A percentile compares a stretch with the other conserved stretches of the same genome.
Evolutionary conservation across 345 rosid genomes (phyloP).

Genomic region (Punica granatum): DNA sequence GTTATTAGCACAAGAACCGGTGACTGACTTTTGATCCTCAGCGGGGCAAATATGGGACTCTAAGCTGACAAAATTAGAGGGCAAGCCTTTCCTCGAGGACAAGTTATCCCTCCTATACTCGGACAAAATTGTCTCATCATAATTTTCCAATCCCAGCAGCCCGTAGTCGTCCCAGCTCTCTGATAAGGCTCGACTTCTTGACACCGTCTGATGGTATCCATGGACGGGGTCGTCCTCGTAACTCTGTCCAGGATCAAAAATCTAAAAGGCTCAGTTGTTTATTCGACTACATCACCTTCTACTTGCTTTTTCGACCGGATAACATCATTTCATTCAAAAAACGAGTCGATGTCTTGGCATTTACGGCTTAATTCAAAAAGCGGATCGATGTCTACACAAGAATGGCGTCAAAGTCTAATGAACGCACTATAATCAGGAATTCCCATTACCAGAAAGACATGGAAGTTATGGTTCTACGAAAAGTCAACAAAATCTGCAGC

Average conservation of each 20-base stretch:
- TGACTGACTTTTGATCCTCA: conserved; percentile 46
- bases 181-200: conserved; percentile 45
- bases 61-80: conserved; percentile 21
- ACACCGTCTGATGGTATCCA: conserved; percentile 29
- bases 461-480: not conserved
- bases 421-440: no score
- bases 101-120: conserved; percentile 47
- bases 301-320: not conserved
- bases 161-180: conserved; percentile 70
- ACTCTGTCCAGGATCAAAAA: conserved; percentile 41
- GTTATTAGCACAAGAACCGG: conserved; percentile 36
- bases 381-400: not conserved
- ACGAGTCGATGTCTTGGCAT: not conserved
- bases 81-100: conserved; percentile 48
- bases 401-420: not conserved
- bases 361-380: not conserved
- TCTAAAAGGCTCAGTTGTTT: not conserved
- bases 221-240: conserved; percentile 66
- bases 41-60: conserved; percentile 47
- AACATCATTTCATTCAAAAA: not conserved
- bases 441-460: not conserved
- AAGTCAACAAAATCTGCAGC: not conserved
- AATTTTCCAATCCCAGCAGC: conserved; percentile 34
- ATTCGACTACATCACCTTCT: not conserved
- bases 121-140: conserved; percentile 34